Base-by-base conservation (phyloP, 345 rosid genomes). In the Abelmoschus esculentus region DNA sequence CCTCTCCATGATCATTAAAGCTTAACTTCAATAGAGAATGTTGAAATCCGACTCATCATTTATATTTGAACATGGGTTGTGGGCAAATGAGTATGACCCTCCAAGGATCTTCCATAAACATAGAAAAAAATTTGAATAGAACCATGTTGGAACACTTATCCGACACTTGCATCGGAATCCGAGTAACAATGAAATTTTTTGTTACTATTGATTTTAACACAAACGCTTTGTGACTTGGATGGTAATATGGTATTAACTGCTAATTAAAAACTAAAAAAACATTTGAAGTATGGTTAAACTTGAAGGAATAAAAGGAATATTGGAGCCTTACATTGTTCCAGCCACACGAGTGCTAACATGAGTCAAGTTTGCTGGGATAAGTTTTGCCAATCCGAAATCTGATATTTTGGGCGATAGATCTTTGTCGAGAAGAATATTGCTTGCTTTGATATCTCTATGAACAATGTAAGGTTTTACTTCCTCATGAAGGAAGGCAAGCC, bases 271-370 rank as follows among this genome's bases (percentile, higher is more conserved):
- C 61, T 17, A 46, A 36, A 38, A 66, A 7, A 56, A 52, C 13
- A 55, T 26, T 61, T 3, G 50, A 14, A 5, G n/a, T 6, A 22
- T 26, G 10, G 9, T 42, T 36, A 69, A 69, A 56, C 62, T 55
- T 14, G 54, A 62, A 17, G 13, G 13, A 40, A 26, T 54, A 56
- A 42, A 13, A 18, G 9, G 62, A n/a, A 17, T 52, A 6, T 57
- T 60, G 49, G 75, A 83, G 42, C 42, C 96, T 93, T 76, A 93
- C 98, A 89, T 81, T 79, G 98, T 93, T 53, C 99, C 99, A 8
- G 99, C 99, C n/a, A 95, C 99, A 36, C 99, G 91, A 49, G 99
- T 95, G 77, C 97, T 95, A 74, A 95, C 95, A 75, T 95, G 99
- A 66, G 97, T 89, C 88, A 81, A 67, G 76, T 88, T 80, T 36